These are phyloP conservation scores for Mycena venus DNA, from an alignment of 768 basidiomycete genomes.

Conservation along the genomic window DNA sequence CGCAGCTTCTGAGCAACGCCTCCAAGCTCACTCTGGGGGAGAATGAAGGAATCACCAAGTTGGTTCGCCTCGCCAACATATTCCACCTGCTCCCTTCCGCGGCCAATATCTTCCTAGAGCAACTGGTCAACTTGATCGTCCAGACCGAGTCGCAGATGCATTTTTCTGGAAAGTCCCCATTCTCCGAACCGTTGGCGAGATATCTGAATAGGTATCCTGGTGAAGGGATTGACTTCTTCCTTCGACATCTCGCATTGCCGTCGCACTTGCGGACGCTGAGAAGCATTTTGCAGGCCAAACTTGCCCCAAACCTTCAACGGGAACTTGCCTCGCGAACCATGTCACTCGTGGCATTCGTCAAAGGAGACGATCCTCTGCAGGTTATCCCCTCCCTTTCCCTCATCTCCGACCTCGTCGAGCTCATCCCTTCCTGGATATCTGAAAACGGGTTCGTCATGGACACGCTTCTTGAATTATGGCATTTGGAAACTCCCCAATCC, in stretches of 20 bases:
- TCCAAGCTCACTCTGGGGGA: constrained; percentile 85
- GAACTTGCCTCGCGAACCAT: constrained; percentile 76
- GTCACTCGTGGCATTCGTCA: constrained; percentile 65
- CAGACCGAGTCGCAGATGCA: constrained; percentile 94
- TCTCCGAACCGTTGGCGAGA: constrained; percentile 91
- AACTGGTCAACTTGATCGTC: constrained; percentile 89
- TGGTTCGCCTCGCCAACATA: constrained; percentile 96
- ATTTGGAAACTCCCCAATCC: constrained; percentile 58
- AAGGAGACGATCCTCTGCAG: constrained; percentile 61
- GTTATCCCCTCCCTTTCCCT: constrained; percentile 81
- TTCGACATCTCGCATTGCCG: constrained; percentile 82
- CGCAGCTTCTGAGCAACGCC: constrained; percentile 84
- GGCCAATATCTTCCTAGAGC: constrained; percentile 92
- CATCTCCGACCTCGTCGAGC: constrained; percentile 79
- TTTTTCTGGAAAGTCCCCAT: constrained; percentile 90
- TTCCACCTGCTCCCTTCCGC: constrained; percentile 96
- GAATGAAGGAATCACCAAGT: constrained; percentile 92
- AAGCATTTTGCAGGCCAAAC: constrained; percentile 82
- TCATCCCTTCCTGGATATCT: constrained; percentile 79
- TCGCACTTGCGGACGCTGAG: constrained; percentile 87
- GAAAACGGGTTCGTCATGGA: constrained; percentile 78
- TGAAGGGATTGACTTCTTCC: constrained; percentile 89
- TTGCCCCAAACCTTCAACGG: constrained; percentile 81
- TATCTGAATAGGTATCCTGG: constrained; percentile 92
- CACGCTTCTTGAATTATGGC: constrained; percentile 83